Evolutionary conservation across 2,329 filamentous ascomycete species (phyloP).

Genomic region (Ceratocystis cacaofunesta): DNA sequence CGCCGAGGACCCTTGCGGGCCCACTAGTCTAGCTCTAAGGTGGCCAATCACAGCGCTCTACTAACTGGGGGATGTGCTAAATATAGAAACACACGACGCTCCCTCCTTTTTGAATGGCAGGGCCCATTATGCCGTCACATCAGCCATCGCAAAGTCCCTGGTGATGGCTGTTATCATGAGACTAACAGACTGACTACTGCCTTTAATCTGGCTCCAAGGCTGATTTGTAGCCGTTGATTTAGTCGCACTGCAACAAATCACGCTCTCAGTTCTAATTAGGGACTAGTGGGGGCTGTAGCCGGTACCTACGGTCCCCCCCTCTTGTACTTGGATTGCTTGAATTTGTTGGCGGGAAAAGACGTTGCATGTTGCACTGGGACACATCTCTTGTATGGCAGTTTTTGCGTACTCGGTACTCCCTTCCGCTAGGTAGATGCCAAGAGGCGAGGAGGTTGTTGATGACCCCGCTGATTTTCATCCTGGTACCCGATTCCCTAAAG

Average conservation of each 20-base stretch:
- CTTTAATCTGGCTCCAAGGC: neutral
- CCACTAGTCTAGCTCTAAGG: neutral
- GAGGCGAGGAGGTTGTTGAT: neutral
- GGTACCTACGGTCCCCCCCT: neutral
- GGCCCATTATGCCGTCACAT: neutral
- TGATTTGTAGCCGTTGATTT: neutral
- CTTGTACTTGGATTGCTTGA: neutral
- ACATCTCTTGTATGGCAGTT: neutral
- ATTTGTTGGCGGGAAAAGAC: neutral
- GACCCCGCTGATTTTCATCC: neutral
- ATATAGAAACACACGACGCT: neutral
- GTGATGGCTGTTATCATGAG: neutral
- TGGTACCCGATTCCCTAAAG: neutral
- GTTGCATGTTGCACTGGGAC: neutral
- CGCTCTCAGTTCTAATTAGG: neutral
- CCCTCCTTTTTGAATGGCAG: neutral
- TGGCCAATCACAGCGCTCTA: neutral
- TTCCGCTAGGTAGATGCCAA: neutral
- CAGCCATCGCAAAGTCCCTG: neutral
- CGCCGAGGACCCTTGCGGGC: constrained; percentile 1
- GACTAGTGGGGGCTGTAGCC: neutral
- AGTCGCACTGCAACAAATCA: neutral
- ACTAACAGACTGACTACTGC: neutral
- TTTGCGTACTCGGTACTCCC: neutral
- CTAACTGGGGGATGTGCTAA: neutral